These are phyloP conservation scores for Ophiocordyceps unilateralis DNA, from an alignment of 2,329 filamentous ascomycete species.

Conservation along the genomic window DNA sequence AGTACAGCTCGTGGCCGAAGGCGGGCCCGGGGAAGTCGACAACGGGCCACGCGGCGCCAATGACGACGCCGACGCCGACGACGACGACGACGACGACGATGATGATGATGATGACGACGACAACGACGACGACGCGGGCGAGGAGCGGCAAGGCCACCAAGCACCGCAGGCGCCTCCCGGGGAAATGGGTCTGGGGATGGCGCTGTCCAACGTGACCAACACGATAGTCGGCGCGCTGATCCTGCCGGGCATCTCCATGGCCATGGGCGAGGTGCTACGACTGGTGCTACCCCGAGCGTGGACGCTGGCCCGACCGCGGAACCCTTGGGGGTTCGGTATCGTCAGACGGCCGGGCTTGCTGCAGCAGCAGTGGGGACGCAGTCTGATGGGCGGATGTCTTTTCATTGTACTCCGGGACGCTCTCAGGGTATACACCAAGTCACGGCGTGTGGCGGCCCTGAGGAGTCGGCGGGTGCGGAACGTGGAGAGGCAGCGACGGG, in stretches of 20 bases:
- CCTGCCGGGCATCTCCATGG: conserved; percentile 66
- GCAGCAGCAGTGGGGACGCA: conserved; percentile 76
- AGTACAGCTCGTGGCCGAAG: background rate
- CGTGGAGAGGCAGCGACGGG: conserved; percentile 18
- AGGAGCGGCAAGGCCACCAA: conserved; percentile 12
- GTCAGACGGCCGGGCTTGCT: conserved; percentile 45
- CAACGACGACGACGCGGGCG: too few relatives aligned
- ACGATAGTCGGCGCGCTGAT: conserved; percentile 42
- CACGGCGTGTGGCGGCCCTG: conserved; percentile 39
- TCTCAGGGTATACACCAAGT: conserved; percentile 45
- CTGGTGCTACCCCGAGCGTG: conserved; percentile 49
- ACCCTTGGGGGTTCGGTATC: conserved; percentile 7
- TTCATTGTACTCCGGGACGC: conserved; percentile 70
- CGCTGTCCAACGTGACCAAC: conserved; percentile 27
- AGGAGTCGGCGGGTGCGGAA: conserved; percentile 37
- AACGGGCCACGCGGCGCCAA: background rate
- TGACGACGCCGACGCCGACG: conserved; percentile 1
- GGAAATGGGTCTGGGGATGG: conserved; percentile 15
- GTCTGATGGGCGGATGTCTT: conserved; percentile 71
- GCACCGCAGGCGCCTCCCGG: conserved; percentile 17
- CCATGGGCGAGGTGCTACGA: conserved; percentile 60
- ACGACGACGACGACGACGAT: conserved; percentile 1
- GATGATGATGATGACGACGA: background rate
- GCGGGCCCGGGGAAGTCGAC: background rate
- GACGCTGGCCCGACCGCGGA: conserved; percentile 28